Evolutionary conservation across 1,284 basidiomycete species (phyloP), one percentile per base, ranked within the genome.

Genomic region (Phlebopus sp.): DNA sequence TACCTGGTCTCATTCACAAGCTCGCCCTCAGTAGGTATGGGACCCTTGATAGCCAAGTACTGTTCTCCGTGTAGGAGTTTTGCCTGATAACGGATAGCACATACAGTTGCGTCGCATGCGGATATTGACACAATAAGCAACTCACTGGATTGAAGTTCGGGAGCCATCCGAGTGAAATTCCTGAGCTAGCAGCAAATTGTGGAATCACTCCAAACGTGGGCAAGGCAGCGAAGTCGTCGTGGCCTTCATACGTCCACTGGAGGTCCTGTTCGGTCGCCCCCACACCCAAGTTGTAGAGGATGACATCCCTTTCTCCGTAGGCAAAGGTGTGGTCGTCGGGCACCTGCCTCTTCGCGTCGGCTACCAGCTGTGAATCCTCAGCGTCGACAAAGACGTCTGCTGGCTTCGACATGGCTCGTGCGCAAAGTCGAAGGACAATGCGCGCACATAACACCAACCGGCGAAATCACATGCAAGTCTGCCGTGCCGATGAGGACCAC

Each of bases 21-120:
- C n/a, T 86, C 84, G 2, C 83, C 95, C 53, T 78, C 85, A 0
- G 91, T 93, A 0, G 96, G 95, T 55, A 98, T 91, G 1, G 88
- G 84, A 1, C 74, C 84, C 63, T 91, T 90, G 70, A 99, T 93
- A 53, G 84, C 77, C 53, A 99, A 74, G 69, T 92, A 98, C 66
- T 99, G 97, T 69, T 99, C 96, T 50, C 96, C 96, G 69, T 99
- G 97, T 23, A 99, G 78, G n/a, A 99, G 77, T 73, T 94, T 97
- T 52, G 93, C 91, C 80, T 91, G 27, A 58, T 14, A 25, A 27
- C n/a, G 2, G 5, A 40, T 34, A 5, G 25, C 43, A 19, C 29
- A 32, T 10, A 11, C 10, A 29, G 27, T 29, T 29, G 25, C 21
- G 18, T 41, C 39, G 38, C 17, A 9, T 19, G 18, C 7, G 34